Base-by-base conservation (phyloP, 2,329 filamentous ascomycete species). In the Boeremia exigua region DNA sequence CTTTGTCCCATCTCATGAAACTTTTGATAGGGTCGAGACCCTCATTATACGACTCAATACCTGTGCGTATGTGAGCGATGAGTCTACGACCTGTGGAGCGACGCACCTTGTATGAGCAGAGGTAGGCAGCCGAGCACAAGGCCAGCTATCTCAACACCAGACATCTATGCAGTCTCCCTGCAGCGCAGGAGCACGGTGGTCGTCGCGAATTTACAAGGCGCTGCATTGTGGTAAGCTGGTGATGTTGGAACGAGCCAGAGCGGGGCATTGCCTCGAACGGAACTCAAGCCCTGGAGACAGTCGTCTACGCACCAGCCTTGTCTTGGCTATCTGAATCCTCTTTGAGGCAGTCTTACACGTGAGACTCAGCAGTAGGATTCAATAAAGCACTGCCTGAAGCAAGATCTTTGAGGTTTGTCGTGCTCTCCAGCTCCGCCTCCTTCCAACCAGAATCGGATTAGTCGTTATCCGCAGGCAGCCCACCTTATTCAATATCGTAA, bases 1-100 rank as follows among this genome's bases (percentile, higher is more conserved):
- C 71, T 10, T 65, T 60, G 42, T 75, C 70, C 70, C 74, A 74
- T 60, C 71, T 58, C 37, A 71, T 54, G 37, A 77, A 75, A 45
- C 64, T 63, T 50, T 77, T 77, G 39, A 78, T 62, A 0, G 71
- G 75, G 50, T 78, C 74, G 3, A 78, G 63, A 2, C 77, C 73
- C 38, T 76, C 72, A 36, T 76, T 72, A 45, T 77, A 78, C 32
- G 67, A 67, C 33, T 77, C 73, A n/a, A 70, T 67, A 2, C 65
- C 66, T 71, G 8, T 5, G n/a, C 15, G 23, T 8, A 5, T 25
- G 32, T 51, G 34, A 55, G 36, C 19, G 12, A 23, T 28, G 8
- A 10, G n/a, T 11, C n/a, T 19, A 27, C 10, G 15, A 15, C 12
- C 30, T 12, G 47, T 33, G 29, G 28, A 36, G 15, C 14, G 27